phyloP scores from a whole-genome alignment of 495 filamentous ascomycete species.

The Neohortaea acidophila region DNA sequence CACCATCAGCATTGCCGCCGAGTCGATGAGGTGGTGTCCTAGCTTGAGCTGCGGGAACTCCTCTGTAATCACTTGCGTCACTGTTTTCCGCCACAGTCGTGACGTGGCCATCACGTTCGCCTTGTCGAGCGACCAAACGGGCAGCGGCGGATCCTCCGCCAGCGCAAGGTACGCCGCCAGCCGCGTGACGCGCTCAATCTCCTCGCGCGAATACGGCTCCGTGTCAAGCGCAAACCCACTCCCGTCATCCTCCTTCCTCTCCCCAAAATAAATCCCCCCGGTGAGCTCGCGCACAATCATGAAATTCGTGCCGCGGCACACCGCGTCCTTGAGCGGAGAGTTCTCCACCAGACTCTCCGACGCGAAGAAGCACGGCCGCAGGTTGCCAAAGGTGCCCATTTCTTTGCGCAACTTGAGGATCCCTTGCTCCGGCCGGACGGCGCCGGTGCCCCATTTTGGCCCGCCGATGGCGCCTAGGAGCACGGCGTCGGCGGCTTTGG shows the following conservation, averaged over 20 bases:
- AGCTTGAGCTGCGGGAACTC: conserved; percentile 83
- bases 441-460: conserved; percentile 89
- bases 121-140: conserved; percentile 88
- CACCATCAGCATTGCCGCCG: conserved; percentile 91
- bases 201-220: conserved; percentile 71
- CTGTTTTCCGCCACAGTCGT: conserved; percentile 77
- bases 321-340: conserved; percentile 75
- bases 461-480: conserved; percentile 92
- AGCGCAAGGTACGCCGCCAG: conserved; percentile 72
- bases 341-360: conserved; percentile 70
- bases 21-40: conserved; percentile 87
- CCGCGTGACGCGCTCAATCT: conserved; percentile 81
- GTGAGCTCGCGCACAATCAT: conserved; percentile 91
- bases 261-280: conserved; percentile 93
- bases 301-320: conserved; percentile 84
- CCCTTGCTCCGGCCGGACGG: conserved; percentile 86
- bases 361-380: conserved; percentile 94
- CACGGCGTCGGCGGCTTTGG: conserved; percentile 81
- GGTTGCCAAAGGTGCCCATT: conserved; percentile 89
- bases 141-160: conserved; percentile 59
- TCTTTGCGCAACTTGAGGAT: conserved; percentile 87
- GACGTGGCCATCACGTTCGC: conserved; percentile 90
- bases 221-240: conserved; percentile 71
- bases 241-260: conserved; percentile 73
- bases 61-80: conserved; percentile 61